Evolutionary conservation across 2,329 filamentous ascomycete species (phyloP), one percentile per base, ranked within the genome.

Genomic region (Zarea fungicola): DNA sequence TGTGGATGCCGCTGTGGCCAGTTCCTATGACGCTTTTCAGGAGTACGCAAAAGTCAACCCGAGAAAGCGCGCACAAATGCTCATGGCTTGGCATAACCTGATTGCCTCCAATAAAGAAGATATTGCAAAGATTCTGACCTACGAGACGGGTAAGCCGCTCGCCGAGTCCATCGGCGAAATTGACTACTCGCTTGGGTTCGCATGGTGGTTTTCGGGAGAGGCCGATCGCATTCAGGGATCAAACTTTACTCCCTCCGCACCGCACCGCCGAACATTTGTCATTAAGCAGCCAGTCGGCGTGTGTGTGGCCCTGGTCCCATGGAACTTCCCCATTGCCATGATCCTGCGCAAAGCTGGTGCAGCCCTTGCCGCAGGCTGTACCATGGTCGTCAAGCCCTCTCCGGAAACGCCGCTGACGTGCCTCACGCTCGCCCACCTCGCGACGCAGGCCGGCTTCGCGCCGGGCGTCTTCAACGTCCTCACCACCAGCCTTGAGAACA

Each of bases 391-490:
- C n/a, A 89, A 89, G 66, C 83, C 85, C 2, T 84, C 80, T 4
- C 84, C 84, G 1, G 84, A 89, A 62, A 89, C 87, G 3, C 87
- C 87, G 0, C 78, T 88, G 58, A 87, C 85, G 22, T 79, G 83
- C 1, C 78, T 88, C 26, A 81, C 84, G 0, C 67, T 90, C 9
- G 84, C 83, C 1, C 77, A 83, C 56, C 76, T 91, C 18, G 84
- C 82, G 0, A 70, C 77, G 36, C 76, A 83, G 16, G 88, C 89
- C 1, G 89, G 88, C 1, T 85, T 91, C 36, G 87, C 87, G 1
- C 78, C 81, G 34, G 88, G 88, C 3, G 84, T 84, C 0, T 75
- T 95, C 19, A 75, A 74, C 39, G 66, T 76, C 2, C 39, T 76
- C 40, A 71, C 71, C 0, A 75, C 74, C 0, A 71, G 67, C 16